Evolutionary conservation across 108 stramenopile genomes (phyloP).

Genomic region (Stephanodiscus triporus): DNA sequence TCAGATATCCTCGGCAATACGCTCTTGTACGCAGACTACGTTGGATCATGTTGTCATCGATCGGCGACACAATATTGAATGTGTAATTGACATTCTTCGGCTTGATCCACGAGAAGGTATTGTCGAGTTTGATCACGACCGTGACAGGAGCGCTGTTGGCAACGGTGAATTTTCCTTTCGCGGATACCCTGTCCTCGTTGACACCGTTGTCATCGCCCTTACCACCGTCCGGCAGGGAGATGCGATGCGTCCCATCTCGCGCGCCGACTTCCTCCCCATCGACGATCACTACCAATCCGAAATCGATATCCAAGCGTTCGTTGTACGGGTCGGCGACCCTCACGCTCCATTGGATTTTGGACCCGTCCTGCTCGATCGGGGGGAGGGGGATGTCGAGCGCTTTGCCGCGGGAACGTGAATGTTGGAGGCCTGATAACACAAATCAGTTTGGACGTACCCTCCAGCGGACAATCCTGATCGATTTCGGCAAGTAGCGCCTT

Average conservation of each 20-base stretch:
- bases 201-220: background rate
- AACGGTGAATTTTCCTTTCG: slow-evolving; percentile 49
- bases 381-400: slow-evolving; percentile 43
- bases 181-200: slow-evolving; percentile 21
- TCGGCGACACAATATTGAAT: slow-evolving; percentile 31
- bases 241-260: slow-evolving; percentile 43
- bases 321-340: slow-evolving; percentile 34
- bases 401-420: slow-evolving; percentile 23
- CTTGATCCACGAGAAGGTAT: slow-evolving; percentile 39
- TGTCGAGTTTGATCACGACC: slow-evolving; percentile 41
- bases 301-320: slow-evolving; percentile 40
- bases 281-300: slow-evolving; percentile 41
- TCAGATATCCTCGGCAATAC: slow-evolving; percentile 24
- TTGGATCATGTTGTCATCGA: slow-evolving; percentile 39
- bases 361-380: slow-evolving; percentile 33
- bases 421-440: slow-evolving; percentile 31
- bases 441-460: slow-evolving; percentile 30
- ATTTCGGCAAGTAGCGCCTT: slow-evolving; percentile 25
- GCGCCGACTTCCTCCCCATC: slow-evolving; percentile 38
- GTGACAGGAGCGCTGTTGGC: slow-evolving; percentile 38
- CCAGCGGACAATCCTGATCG: slow-evolving; percentile 39
- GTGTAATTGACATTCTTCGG: slow-evolving; percentile 40
- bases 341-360: slow-evolving; percentile 42
- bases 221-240: slow-evolving; percentile 11
- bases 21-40: slow-evolving; percentile 35